Evolutionary conservation across 768 basidiomycete genomes (phyloP), one percentile per base, ranked within the genome.

Genomic region (Royoungia palumana): DNA sequence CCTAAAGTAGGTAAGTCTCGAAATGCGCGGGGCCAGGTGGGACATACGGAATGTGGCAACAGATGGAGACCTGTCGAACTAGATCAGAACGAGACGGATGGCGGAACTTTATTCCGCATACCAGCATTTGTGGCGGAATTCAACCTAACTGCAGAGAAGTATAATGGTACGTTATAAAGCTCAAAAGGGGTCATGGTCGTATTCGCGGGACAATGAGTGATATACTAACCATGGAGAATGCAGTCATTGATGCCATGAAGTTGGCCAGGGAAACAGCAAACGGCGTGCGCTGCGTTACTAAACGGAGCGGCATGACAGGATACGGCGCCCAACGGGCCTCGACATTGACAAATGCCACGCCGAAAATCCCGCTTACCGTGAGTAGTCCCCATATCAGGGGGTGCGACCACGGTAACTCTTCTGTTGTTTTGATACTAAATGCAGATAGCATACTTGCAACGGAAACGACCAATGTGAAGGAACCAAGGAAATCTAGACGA

Each of bases 151-250:
- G 89, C 85, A 50, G 87, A 82, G 63, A 93, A 95, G 71, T 89
- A 95, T 79, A 95, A 67, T 6, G 93, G 92, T 22, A 89, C 75
- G 63, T 91, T 94, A 67, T 94, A 94, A 19, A 96, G 75, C 90
- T 78, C 51, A 58, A 34, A 53, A 20, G 20, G 36, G 35, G 34
- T 5, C 45, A 41, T 16, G 1, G n/a, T 52, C 25, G 59, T 47
- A 42, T 36, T 35, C 42, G 35, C 34, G n/a, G 20, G 17, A 35
- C 25, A 19, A 6, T 16, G 6, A 49, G 46, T 42, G 17, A 22
- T 8, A 30, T 35, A 55, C 71, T 61, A 65, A 83, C 88, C 81
- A 82, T 85, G 1, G 89, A 90, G 65, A 89, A 94, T 32, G 87
- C 83, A 19, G 83, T 75, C 69, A 89, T 79, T 56, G 87, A 89